Evolutionary conservation across 306 rosid genomes (phyloP), one percentile per base, ranked within the genome.

Genomic region (Canavalia gladiata): DNA sequence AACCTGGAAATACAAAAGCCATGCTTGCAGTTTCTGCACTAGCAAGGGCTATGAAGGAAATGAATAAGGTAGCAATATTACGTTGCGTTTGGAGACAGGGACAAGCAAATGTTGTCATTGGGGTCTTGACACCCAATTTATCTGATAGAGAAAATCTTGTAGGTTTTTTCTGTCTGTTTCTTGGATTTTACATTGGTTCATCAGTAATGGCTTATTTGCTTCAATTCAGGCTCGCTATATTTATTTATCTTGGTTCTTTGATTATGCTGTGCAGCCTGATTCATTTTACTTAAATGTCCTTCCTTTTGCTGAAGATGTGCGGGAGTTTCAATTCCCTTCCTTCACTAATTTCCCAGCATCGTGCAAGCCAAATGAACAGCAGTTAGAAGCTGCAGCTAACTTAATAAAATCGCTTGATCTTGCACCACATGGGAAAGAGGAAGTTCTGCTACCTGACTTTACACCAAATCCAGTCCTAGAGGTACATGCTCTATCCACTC

Each of bases 51-150:
- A 91, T 95, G 99, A 93, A 91, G 84, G 94, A 90, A 81, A 87
- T 51, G 89, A 88, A 89, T 66, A 95, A 91, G 90, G 93, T 93
- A 72, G 99, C 97, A 47, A 89, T 95, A 42, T 59, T 93, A 78
- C 97, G 99, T 5, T 95, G 97, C 35, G 94, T 89, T 72, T 95
- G 99, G 97, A 91, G 94, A 86, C 86, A 81, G n/a, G 97, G 97
- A 83, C 97, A 93, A 66, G 90, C 72, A 5, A 89, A 45, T 83
- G 92, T 91, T 51, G 82, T 85, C 45, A 87, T 93, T 33, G 97
- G 97, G 81, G 91, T 89, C 85, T 86, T 93, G 87, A 90, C 95
- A 56, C 97, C 97, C 56, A 91, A 93, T 69, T 73, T 91, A 43
- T 91, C 94, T 5, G 90, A 89, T 62, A 82, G 70, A 33, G 89